phyloP scores from a whole-genome alignment of 2,329 filamentous ascomycete species.

The Fonsecaea pedrosoi region DNA sequence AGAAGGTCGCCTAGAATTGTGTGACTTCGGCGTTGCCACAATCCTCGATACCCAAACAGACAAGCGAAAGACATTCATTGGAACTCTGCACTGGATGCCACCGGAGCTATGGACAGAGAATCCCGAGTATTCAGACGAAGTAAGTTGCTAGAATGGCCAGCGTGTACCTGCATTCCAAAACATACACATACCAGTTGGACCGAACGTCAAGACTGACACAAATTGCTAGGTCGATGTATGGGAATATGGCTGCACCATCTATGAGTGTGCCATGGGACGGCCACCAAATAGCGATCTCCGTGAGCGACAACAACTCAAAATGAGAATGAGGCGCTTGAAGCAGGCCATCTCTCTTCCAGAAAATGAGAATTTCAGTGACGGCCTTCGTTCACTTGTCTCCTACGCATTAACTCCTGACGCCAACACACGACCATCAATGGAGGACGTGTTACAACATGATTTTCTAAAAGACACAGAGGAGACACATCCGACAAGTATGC shows the following conservation, averaged over 20 bases:
- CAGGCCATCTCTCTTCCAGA: constrained; percentile 52
- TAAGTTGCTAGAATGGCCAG: constrained; percentile 38
- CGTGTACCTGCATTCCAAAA: background rate
- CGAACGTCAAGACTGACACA: background rate
- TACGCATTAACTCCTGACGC: constrained; percentile 55
- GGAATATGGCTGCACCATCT: constrained; percentile 59
- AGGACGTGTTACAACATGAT: constrained; percentile 53
- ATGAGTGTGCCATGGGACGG: constrained; percentile 57
- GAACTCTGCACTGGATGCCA: constrained; percentile 72
- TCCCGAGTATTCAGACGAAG: constrained; percentile 56
- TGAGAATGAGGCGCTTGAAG: constrained; percentile 54
- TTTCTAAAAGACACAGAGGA: constrained; percentile 53
- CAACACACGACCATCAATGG: constrained; percentile 54
- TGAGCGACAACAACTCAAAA: constrained; percentile 44
- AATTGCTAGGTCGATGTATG: constrained; percentile 55
- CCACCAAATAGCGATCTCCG: constrained; percentile 57
- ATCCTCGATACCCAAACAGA: constrained; percentile 64
- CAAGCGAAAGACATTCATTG: constrained; percentile 70
- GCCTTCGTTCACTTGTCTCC: constrained; percentile 54
- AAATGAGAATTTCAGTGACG: constrained; percentile 52
- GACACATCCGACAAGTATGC: constrained; percentile 52
- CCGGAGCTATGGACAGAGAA: constrained; percentile 61
- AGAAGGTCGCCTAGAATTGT: constrained; percentile 67
- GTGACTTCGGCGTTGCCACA: constrained; percentile 71
- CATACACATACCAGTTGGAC: background rate